Conservation (phyloP, 2,329 filamentous ascomycete genomes). For the Ceratocystis colombiana region DNA sequence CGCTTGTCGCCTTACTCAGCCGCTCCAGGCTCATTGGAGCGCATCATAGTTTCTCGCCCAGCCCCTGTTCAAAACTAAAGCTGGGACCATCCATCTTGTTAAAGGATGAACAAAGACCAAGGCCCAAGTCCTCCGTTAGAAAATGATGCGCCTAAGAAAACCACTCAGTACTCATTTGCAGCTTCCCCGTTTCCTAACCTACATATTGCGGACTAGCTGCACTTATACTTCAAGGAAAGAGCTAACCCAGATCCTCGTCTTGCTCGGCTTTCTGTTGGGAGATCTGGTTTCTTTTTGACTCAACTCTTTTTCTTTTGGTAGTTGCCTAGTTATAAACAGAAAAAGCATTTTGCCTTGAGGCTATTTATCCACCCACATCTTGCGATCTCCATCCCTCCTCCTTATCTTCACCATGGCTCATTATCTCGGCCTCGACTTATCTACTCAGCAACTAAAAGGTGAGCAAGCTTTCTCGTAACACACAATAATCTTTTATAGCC, state of each 20-base stretch:
- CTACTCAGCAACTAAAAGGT: slow-evolving; percentile 94
- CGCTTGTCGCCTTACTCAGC: neutral
- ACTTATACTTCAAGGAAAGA: neutral
- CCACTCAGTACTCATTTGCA: neutral
- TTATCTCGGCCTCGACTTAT: slow-evolving; percentile 90
- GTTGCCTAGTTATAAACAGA: neutral
- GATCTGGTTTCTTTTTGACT: neutral
- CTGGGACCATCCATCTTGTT: neutral
- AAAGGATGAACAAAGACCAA: neutral
- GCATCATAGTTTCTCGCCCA: neutral
- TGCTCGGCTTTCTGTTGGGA: neutral
- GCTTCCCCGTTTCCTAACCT: neutral
- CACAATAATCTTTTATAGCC: neutral
- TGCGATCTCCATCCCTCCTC: neutral
- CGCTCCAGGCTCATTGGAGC: slow-evolving; percentile 10
- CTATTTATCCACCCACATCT: neutral
- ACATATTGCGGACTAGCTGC: neutral
- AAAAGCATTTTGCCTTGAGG: neutral
- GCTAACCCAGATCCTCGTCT: neutral
- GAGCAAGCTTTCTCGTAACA: slow-evolving; percentile 23
- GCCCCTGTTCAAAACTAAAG: neutral
- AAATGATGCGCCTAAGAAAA: neutral
- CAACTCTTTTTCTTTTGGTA: neutral
- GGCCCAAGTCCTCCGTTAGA: neutral
- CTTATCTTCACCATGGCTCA: slow-evolving; percentile 34